Conservation (phyloP, 805 yeast genomes). For the Candida krabiensis region DNA sequence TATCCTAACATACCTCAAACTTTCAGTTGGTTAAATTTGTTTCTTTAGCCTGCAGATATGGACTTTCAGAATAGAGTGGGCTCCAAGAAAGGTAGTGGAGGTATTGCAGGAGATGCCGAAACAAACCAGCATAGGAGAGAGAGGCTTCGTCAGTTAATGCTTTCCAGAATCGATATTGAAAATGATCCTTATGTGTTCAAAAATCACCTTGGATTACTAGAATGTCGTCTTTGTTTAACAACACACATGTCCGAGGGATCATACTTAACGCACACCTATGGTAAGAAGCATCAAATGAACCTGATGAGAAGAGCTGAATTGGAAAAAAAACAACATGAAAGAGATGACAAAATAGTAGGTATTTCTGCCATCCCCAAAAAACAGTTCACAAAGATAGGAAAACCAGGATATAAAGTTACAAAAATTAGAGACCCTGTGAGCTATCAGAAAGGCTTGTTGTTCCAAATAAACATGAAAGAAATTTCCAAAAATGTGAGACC, state of each 20-base stretch:
- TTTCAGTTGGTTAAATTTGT: too few relatives aligned
- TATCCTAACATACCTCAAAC: too few relatives aligned
- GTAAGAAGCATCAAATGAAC: constrained; percentile 77
- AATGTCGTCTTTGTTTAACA: constrained; percentile 83
- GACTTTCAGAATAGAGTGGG: constrained; percentile 90
- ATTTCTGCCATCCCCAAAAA: constrained; percentile 44
- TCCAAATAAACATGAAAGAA: constrained; percentile 58
- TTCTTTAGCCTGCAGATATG: too few relatives aligned
- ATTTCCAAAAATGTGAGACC: constrained; percentile 51
- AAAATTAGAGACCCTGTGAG: constrained; percentile 66
- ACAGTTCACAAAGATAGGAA: constrained; percentile 61
- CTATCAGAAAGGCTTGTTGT: constrained; percentile 60
- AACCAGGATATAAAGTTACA: constrained; percentile 67
- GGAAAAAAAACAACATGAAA: constrained; percentile 26
- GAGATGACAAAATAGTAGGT: constrained; percentile 19
- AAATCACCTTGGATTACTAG: constrained; percentile 81
- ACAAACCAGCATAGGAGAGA: constrained; percentile 67
- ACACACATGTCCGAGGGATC: constrained; percentile 78
- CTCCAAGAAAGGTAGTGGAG: constrained; percentile 89
- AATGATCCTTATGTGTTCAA: constrained; percentile 82
- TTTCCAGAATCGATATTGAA: constrained; percentile 49
- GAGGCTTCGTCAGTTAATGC: constrained; percentile 63
- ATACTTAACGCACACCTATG: constrained; percentile 81
- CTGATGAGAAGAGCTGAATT: constrained; percentile 59
- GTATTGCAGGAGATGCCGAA: constrained; percentile 74